phyloP scores from a whole-genome alignment of 2,329 filamentous ascomycete genomes.

The Fusarium pininemorale region DNA sequence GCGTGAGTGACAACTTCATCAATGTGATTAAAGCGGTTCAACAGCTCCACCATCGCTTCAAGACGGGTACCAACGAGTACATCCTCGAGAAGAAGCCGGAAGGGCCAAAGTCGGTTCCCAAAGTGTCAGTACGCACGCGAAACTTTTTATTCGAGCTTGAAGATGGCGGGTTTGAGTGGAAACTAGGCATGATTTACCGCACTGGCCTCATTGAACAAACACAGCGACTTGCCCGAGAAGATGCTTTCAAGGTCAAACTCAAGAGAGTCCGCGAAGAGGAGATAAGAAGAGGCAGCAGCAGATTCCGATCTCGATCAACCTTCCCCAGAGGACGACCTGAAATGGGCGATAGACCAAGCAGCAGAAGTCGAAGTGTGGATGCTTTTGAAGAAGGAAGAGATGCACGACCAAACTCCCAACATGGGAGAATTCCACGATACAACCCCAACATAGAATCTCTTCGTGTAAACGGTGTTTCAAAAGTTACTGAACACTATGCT shows the following conservation, averaged over 20 bases:
- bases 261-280: conserved; percentile 84
- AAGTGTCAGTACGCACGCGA: conserved; percentile 82
- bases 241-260: conserved; percentile 87
- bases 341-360: conserved; percentile 46
- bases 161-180: conserved; percentile 97
- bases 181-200: conserved; percentile 92
- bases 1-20: conserved; percentile 91
- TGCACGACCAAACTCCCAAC: conserved; percentile 43
- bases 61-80: conserved; percentile 87
- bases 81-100: conserved; percentile 87
- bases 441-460: conserved; percentile 76
- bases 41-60: conserved; percentile 93
- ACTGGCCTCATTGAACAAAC: conserved; percentile 88
- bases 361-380: conserved; percentile 67
- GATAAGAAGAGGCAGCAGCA: conserved; percentile 61
- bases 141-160: conserved; percentile 91
- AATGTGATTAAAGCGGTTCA: conserved; percentile 88
- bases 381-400: conserved; percentile 45
- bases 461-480: conserved; percentile 75
- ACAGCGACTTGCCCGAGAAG: conserved; percentile 87
- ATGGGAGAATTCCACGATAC: conserved; percentile 69
- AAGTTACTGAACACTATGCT: conserved; percentile 80
- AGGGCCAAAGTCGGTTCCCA: conserved; percentile 85
- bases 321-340: conserved; percentile 51
- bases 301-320: conserved; percentile 64